Base-by-base conservation (phyloP, 1,284 basidiomycete species). In the Cryptococcus neoformans region DNA sequence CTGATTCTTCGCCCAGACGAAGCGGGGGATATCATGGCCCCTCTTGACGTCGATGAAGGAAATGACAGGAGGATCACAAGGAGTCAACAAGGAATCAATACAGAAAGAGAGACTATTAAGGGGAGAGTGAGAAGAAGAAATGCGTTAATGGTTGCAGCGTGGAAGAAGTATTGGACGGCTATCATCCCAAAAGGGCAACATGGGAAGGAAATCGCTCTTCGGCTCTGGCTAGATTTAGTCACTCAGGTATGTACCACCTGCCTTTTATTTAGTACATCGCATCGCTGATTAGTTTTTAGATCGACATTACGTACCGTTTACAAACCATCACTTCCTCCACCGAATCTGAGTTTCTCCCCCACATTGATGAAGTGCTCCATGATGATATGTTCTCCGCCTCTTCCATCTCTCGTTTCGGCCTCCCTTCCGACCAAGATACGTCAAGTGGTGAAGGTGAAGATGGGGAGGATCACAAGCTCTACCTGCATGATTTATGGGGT, bases 151-250 rank as follows among this genome's bases (percentile, higher is more conserved):
- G 14, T 57, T 17, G 36, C 49, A 40, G 68, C 67, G 0, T 74
- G 72, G 72, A 68, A 66, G 48, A 56, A 51, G 47, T 74, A 63
- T 47, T 72, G 72, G 72, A 12, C 48, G 9, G 54, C 66, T 4
- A 58, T 69, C 2, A 57, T 66, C 2, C 63, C 69, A 3, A 46
- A 42, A 44, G 50, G 61, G 16, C 50, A 58, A 45, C 55, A 58
- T 39, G 49, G 40, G 1, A 64, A 57, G 28, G 61, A 64, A 11
- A 42, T 28, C 14, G 62, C 65, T 5, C 39, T 72, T n/a, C 35
- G 45, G 16, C 35, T 72, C 34, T 74, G 72, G 70, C 51, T 70
- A 3, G 66, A 72, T 28, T 65, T 72, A 41, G 60, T 65, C 4
- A 70, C 69, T 3, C 62, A 68, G 49, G 70, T 72, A 44, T 47